Percentiles rank a stretch among this genome's conserved stretches.
phyloP scores from a whole-genome alignment of 352 stramenopile genomes.

The Discostella stelligera region DNA sequence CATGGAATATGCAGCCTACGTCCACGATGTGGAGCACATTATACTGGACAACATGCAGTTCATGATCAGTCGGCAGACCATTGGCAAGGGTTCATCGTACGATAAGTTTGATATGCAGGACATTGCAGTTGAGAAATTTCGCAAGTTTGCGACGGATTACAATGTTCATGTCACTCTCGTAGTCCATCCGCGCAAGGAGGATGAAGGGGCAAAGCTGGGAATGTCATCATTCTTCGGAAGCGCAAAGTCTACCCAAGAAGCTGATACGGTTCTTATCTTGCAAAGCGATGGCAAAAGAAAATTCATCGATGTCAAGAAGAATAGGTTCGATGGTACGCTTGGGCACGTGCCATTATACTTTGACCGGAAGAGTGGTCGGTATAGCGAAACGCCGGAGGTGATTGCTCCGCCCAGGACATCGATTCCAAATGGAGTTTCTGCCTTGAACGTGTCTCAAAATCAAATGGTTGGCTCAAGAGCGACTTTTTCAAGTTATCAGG shows the following conservation, averaged over 20 bases:
- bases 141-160: conserved; percentile 94
- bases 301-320: conserved; percentile 92
- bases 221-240: conserved; percentile 97
- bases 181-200: conserved; percentile 98
- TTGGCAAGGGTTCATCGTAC: conserved; percentile 43
- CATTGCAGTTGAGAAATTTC: conserved; percentile 92
- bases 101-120: conserved; percentile 90
- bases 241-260: conserved; percentile 99
- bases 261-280: conserved; percentile 99
- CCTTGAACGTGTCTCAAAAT: conserved; percentile 27
- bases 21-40: conserved; percentile 97
- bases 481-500: conserved; percentile 26
- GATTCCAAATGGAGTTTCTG: conserved; percentile 28
- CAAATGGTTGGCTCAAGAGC: conserved; percentile 5
- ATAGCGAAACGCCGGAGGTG: conserved; percentile 52
- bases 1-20: conserved; percentile 98
- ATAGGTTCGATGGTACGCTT: conserved; percentile 79
- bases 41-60: conserved; percentile 99
- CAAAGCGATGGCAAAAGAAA: conserved; percentile 87
- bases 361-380: conserved; percentile 69
- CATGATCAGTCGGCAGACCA: conserved; percentile 89
- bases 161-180: conserved; percentile 99
- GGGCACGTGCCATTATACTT: conserved; percentile 69
- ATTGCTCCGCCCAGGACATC: conserved; percentile 20
- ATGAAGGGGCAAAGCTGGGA: conserved; percentile 85